These are phyloP conservation scores for Dioszegia hungarica DNA, from an alignment of 768 basidiomycete species.

Conservation along the genomic window DNA sequence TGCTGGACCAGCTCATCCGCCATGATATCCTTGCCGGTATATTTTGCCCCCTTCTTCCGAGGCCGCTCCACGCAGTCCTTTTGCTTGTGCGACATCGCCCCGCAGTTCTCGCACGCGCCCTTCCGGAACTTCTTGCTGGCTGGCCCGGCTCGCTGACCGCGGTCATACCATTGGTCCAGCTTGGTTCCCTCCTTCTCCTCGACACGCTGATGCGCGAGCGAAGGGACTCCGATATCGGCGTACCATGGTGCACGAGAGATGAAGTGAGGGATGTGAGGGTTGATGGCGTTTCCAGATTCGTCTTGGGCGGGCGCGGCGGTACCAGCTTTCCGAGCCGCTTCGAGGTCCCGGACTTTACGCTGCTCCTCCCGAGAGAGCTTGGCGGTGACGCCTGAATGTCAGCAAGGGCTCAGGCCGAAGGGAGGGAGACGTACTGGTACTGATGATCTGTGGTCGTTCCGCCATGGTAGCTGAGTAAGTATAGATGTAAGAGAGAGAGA, in stretches of 20 bases:
- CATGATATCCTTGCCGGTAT: constrained; percentile 79
- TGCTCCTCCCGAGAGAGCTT: constrained; percentile 94
- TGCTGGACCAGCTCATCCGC: constrained; percentile 87
- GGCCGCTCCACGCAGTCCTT: constrained; percentile 94
- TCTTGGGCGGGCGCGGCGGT: constrained; percentile 94
- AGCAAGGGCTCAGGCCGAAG: neutral
- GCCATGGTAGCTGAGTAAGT: constrained; percentile 6
- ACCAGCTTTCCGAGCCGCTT: constrained; percentile 96
- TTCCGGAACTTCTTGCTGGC: constrained; percentile 95
- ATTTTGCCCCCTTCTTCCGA: constrained; percentile 91
- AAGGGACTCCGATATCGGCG: constrained; percentile 81
- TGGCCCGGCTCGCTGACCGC: constrained; percentile 64
- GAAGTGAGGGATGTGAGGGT: constrained; percentile 98
- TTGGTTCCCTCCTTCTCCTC: constrained; percentile 60
- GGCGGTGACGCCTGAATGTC: constrained; percentile 48
- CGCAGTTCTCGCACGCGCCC: constrained; percentile 98
- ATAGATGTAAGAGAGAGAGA: neutral
- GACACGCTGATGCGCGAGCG: constrained; percentile 83
- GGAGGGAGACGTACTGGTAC: constrained; percentile 1
- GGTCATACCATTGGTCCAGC: constrained; percentile 86
- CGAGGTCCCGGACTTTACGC: constrained; percentile 90
- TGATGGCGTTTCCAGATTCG: constrained; percentile 90
- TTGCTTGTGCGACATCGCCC: constrained; percentile 87
- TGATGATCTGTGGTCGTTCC: constrained; percentile 13
- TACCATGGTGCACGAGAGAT: constrained; percentile 99